These are phyloP conservation scores for Ascodesmis nigricans DNA, from an alignment of 495 filamentous ascomycete genomes.

Conservation along the genomic window DNA sequence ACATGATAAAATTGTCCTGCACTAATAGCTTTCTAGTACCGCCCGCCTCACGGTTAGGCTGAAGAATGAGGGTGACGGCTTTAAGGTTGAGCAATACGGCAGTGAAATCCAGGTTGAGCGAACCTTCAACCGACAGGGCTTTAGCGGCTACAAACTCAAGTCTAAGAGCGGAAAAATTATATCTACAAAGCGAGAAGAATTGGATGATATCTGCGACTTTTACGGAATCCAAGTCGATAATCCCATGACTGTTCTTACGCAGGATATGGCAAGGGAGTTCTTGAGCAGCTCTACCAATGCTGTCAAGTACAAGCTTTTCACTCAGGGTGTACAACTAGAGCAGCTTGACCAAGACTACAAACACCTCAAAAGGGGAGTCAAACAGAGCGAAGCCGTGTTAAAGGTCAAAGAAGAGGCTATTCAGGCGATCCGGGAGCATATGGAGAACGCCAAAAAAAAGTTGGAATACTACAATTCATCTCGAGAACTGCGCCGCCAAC, in stretches of 20 bases:
- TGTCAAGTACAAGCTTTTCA: constrained; percentile 91
- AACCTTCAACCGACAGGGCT: constrained; percentile 55
- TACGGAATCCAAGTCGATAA: constrained; percentile 92
- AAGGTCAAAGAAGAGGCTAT: constrained; percentile 27
- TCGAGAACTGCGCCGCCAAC: constrained; percentile 30
- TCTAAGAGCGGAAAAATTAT: constrained; percentile 43
- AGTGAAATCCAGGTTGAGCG: constrained; percentile 76
- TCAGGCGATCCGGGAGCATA: constrained; percentile 24
- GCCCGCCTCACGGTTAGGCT: constrained; percentile 51
- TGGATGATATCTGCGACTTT: constrained; percentile 86
- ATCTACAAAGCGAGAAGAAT: constrained; percentile 61
- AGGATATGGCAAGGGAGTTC: constrained; percentile 87
- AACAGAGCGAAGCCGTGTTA: constrained; percentile 43
- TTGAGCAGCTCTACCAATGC: constrained; percentile 57
- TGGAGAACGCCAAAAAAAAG: constrained; percentile 23
- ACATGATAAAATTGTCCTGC: constrained; percentile 2
- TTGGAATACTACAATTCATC: constrained; percentile 34
- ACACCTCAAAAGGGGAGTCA: constrained; percentile 45
- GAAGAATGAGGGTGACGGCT: constrained; percentile 77
- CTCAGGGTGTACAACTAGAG: constrained; percentile 85
- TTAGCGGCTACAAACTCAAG: constrained; percentile 74
- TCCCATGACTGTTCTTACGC: constrained; percentile 90
- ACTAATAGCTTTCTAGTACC: constrained; percentile 17
- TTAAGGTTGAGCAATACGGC: constrained; percentile 62
- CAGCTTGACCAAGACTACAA: constrained; percentile 80